Percentiles rank a stretch among this genome's conserved stretches.
Evolutionary conservation across 169 alveolate species (phyloP).

Genomic region (Plasmodium cynomolgi): DNA sequence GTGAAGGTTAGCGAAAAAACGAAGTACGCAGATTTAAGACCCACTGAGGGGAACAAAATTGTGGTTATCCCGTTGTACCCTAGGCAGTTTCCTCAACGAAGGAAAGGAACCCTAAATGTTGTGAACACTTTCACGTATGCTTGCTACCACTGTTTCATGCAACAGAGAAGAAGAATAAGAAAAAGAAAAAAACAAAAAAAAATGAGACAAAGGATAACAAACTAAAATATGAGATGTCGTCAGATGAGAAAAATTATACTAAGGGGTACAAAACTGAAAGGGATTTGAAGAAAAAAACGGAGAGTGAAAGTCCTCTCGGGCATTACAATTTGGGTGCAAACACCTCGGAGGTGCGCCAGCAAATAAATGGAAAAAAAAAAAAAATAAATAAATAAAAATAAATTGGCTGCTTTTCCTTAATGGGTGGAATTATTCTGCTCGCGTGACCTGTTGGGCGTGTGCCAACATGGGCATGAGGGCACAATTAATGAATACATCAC

Average conservation of each 20-base stretch:
- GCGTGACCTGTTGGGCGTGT: not conserved
- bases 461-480: not conserved
- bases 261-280: constrained; percentile 5
- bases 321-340: constrained; percentile 16
- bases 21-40: not conserved
- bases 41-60: not conserved
- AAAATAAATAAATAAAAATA: not conserved
- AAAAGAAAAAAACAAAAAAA: not conserved
- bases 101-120: not conserved
- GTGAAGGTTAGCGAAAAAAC: constrained; percentile 40
- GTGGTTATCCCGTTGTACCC: not conserved
- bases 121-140: not conserved
- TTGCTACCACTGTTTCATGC: not conserved
- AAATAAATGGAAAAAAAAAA: not conserved
- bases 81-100: not conserved
- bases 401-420: not conserved
- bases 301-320: not conserved
- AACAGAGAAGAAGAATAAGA: constrained; percentile 19
- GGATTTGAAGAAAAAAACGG: constrained; percentile 3
- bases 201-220: not conserved
- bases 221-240: not conserved
- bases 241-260: constrained; percentile 19
- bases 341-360: constrained; percentile 6
- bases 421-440: not conserved
- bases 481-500: not conserved